Base-by-base conservation (phyloP, 2,329 filamentous ascomycete genomes). In the Beauveria varroae region DNA sequence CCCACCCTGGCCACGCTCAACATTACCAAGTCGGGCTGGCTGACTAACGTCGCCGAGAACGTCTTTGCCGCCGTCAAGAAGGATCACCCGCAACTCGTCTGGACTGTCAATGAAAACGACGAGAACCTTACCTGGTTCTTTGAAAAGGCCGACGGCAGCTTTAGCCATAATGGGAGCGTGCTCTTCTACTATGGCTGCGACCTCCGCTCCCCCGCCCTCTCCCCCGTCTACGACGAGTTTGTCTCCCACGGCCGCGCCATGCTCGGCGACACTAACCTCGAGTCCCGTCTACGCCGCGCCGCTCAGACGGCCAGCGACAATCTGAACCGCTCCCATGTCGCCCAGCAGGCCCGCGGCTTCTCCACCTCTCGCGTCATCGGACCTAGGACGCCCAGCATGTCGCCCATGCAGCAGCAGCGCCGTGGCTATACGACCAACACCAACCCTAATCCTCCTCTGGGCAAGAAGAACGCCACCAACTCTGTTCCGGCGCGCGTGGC, bases 91-190 rank as follows among this genome's bases (percentile, higher is more conserved):
- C 91, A 89, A 77, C 82, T 98, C 66, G 89, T 91, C 65, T 99
- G 93, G 93, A 96, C 92, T n/a, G 93, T 97, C 63, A 93, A 90
- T 78, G 89, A 93, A 70, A 89, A 96, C 67, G 93, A 98, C 69
- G 93, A 98, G 82, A 97, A 98, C 74, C 80, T 98, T 68, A 93
- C 91, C 12, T 98, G 93, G 95, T 97, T 98, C 81, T 96, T 96
- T 67, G 93, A 96, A 76, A 96, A 96, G 81, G 89, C 93, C 10
- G 92, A 97, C 68, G 93, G 95, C 61, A 96, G 91, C 75, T 84
- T 97, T 68, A 91, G 89, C 64, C 86, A 87, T 61, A 86, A 91
- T 67, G 91, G 91, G 62, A 91, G 93, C 70, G 91, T 97, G 44
- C 87, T 98, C 70, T 98, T 98, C 81, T 98, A 93, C 90, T 96